Base-by-base conservation (phyloP, 805 yeast genomes). In the Teunomyces cretensis region DNA sequence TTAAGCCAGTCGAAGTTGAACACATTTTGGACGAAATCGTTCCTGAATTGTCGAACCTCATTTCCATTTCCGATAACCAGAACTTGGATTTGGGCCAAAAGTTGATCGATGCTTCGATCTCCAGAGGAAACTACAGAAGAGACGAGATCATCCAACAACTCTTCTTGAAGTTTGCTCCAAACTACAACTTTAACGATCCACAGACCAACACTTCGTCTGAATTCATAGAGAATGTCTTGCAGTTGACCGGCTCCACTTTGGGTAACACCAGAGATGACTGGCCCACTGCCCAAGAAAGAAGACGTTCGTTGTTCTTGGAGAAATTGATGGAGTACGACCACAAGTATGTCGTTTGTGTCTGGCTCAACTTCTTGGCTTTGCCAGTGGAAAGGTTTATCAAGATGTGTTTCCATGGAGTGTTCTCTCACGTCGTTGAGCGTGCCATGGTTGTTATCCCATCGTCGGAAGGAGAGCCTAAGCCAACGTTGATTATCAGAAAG, bases 251-350 rank as follows among this genome's bases (percentile, higher is more conserved):
- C 1, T 86, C 95, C 0, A 88, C 96, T 0, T 67, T 88, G 45
- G 94, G 92, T 26, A 86, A 87, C 63, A 84, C 89, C 1, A 79
- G 79, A 51, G 95, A 82, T 53, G 96, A 88, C 61, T 88, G 96
- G 96, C 96, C 96, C 39, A 88, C 96, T 1, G 86, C 90, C 0
- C 94, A 87, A 55, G 96, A 88, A 60, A 79, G 95, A 72, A 80
- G 91, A 68, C 72, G 94, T 49, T 74, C 96, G 0, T 55, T 88
- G 14, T 84, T 90, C 54, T 65, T 87, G 46, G 92, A 89, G 59
- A 80, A 82, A 52, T 68, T 90, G 45, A 80, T 88, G 60, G 79
- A 78, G 28, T 86, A 82, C 57, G 92, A 88, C 55, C 72, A 74
- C 24, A 68, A 71, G 40, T 82, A 88, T 49, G 72, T 84, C 11